Evolutionary conservation across 2,329 filamentous ascomycete genomes (phyloP), one percentile per base, ranked within the genome.

Genomic region (Pseudophaeomoniella oleicola): DNA sequence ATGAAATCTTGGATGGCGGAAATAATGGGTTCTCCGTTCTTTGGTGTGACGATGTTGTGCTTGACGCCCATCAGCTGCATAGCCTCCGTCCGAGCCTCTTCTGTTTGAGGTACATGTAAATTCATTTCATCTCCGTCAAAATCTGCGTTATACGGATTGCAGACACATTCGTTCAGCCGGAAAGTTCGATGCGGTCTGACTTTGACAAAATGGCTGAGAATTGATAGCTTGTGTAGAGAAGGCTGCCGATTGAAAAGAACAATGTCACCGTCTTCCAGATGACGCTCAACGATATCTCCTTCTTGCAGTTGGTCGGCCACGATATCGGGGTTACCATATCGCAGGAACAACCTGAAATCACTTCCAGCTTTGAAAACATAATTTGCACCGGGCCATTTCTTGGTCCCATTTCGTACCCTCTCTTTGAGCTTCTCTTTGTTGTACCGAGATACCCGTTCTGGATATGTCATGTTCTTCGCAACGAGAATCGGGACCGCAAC

Each of bases 101-200:
- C 90, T 0, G 90, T 96, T 55, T 98, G 90, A 2, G 90, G 90
- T 12, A 98, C 87, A 59, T 98, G 90, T 34, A 98, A 62, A 50
- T 98, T 98, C 90, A 98, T 98, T 58, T 98, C 90, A 49, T 98
- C 90, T 41, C 90, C 90, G 50, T 98, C 90, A 48, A 98, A 98
- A 72, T 98, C 90, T 38, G 90, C 90, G 49, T 98, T 98, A 67
- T 98, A 98, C 3, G 90, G 90, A 42, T 82, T 87, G 60, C 90
- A 98, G 1, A 94, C 90, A 72, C 90, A 98, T 56, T 98, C 90
- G 54, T 98, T 98, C 13, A 98, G 69, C 37, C 90, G 80, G 55
- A 98, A 96, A 0, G 90, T 98, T 57, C 87, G 78, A 78, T 90
- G 93, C 0, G 88, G 90, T 35, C 90, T 76, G 34, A 98, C 76